Conservation (phyloP, 305 asterid genomes). For the Withania somnifera region DNA sequence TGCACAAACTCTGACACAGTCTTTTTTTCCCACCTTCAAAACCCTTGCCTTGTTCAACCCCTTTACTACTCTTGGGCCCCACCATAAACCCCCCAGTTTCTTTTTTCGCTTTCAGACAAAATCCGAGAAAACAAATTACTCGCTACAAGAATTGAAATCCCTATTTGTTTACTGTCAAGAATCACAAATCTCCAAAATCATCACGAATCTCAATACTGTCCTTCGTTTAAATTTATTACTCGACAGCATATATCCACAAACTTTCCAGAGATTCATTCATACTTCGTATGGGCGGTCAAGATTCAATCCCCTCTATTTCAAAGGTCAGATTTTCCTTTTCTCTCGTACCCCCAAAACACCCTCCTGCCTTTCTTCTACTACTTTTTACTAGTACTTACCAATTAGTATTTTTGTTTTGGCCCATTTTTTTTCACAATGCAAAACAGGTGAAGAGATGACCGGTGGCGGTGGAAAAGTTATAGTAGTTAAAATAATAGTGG, state of each 20-base stretch:
- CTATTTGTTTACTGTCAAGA: neutral
- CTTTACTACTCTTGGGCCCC: neutral
- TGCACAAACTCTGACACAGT: neutral
- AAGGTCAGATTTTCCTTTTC: neutral
- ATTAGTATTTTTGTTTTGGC: neutral
- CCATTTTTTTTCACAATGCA: conserved; percentile 22
- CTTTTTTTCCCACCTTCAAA: neutral
- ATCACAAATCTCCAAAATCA: neutral
- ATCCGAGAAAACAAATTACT: neutral
- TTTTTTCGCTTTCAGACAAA: neutral
- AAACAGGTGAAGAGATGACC: conserved; percentile 13
- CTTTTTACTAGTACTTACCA: neutral
- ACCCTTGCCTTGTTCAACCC: neutral
- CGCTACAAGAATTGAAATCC: neutral
- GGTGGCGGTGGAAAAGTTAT: neutral
- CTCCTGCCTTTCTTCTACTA: neutral
- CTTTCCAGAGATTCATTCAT: neutral
- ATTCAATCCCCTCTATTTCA: neutral
- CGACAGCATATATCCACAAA: no score
- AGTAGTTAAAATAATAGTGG: neutral
- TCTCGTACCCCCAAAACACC: neutral
- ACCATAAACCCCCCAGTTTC: neutral
- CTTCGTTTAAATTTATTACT: no score
- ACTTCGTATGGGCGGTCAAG: conserved; percentile 10
- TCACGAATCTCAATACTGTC: conserved; percentile 18